Percentiles rank a stretch among this genome's conserved stretches.
Evolutionary conservation across 305 asterid species (phyloP).

Genomic region (Fraxinus paxiana): DNA sequence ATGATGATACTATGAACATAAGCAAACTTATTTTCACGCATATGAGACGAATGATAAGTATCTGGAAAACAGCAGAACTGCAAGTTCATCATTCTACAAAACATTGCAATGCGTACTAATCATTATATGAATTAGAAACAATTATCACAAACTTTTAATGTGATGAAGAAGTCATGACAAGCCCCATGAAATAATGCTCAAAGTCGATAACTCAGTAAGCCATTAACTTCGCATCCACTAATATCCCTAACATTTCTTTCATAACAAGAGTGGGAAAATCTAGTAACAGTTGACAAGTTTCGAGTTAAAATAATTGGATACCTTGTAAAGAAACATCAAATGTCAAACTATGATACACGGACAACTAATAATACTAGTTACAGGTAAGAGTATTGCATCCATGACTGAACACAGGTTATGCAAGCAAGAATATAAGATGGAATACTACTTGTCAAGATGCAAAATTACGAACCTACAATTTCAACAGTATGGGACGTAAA

Average conservation of each 20-base stretch:
- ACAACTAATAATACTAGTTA: background rate
- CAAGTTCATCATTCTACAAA: background rate
- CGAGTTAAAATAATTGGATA: background rate
- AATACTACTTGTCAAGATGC: background rate
- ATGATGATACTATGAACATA: background rate
- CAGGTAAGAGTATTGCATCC: background rate
- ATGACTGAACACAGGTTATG: background rate
- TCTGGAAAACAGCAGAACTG: background rate
- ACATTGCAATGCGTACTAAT: background rate
- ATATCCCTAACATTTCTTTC: background rate
- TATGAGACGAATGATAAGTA: background rate
- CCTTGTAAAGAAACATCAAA: background rate
- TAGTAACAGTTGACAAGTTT: background rate
- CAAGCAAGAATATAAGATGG: background rate
- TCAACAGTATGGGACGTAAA: background rate
- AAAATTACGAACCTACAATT: conserved; percentile 4
- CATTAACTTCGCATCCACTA: background rate
- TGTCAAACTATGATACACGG: background rate
- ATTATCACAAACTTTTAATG: background rate
- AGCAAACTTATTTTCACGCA: background rate
- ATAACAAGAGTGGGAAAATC: background rate
- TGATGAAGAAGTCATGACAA: background rate
- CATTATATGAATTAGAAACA: background rate
- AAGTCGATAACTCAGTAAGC: background rate
- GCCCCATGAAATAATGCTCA: background rate